Evolutionary conservation across 208 protist species (phyloP).

Genomic region (Crithidia thermophila): DNA sequence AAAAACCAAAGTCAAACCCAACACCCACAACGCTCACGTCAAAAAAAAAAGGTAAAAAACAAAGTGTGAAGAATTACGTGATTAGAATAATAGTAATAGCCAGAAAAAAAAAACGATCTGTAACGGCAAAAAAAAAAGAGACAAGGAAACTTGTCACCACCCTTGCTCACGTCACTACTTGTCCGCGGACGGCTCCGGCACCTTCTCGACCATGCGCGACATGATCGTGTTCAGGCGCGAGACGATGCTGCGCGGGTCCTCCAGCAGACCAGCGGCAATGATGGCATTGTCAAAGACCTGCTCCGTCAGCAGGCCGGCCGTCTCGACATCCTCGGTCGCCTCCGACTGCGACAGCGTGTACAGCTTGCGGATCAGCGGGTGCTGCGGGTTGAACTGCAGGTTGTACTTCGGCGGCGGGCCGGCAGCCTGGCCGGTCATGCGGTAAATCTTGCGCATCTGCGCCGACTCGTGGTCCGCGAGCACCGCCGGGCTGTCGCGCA

Average conservation of each 20-base stretch:
- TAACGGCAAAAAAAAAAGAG: not conserved
- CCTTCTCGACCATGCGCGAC: conserved; percentile 90
- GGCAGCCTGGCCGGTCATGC: conserved; percentile 80
- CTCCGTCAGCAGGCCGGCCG: conserved; percentile 85
- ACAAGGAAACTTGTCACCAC: too few relatives aligned
- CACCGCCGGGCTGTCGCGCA: conserved; percentile 90
- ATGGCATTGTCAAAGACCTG: conserved; percentile 95
- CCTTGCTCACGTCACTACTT: conserved; percentile 55
- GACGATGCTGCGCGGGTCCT: conserved; percentile 93
- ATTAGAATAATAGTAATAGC: not conserved
- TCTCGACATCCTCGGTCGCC: conserved; percentile 76
- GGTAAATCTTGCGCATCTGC: conserved; percentile 93
- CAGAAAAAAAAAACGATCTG: not conserved
- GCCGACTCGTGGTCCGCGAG: conserved; percentile 92
- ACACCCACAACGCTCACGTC: not conserved
- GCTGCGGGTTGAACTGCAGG: conserved; percentile 92
- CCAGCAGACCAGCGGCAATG: conserved; percentile 91
- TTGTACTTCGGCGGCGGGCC: conserved; percentile 92
- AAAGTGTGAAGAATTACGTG: not conserved
- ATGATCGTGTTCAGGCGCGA: conserved; percentile 90
- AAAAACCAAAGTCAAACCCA: too few relatives aligned
- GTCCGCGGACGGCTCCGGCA: conserved; percentile 83
- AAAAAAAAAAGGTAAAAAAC: not conserved
- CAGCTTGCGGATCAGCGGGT: conserved; percentile 92
- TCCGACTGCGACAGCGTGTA: conserved; percentile 87